Percentiles rank a stretch among this genome's conserved stretches.
Evolutionary conservation across 2,329 filamentous ascomycete species (phyloP).

Genomic region (Neopestalotiopsis rosae): DNA sequence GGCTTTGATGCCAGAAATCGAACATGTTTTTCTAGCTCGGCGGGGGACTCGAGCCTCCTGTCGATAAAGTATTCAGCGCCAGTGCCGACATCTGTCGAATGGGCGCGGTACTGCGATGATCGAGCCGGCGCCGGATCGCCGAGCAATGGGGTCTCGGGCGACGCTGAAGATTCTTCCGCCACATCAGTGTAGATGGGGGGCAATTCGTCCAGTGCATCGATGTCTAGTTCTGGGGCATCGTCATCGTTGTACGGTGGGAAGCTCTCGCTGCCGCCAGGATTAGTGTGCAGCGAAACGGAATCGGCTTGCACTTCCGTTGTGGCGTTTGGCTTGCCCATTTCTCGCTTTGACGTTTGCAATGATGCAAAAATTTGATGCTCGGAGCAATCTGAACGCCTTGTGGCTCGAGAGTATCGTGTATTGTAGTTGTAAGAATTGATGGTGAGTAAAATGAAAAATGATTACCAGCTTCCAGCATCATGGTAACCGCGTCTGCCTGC

Average conservation of each 20-base stretch:
- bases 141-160: conserved; percentile 15
- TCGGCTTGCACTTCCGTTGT: conserved; percentile 24
- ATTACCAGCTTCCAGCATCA: too few species aligned
- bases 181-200: conserved; percentile 36
- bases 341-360: neutral
- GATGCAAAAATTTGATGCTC: neutral
- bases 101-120: conserved; percentile 19
- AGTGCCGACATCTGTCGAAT: conserved; percentile 35
- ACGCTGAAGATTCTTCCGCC: conserved; percentile 13
- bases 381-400: neutral
- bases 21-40: conserved; percentile 51
- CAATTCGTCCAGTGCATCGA: conserved; percentile 32
- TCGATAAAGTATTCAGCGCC: conserved; percentile 50
- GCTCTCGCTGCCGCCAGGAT: conserved; percentile 28
- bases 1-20: conserved; percentile 49
- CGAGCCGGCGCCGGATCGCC: neutral
- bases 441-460: too few species aligned
- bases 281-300: conserved; percentile 34
- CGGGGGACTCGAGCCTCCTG: conserved; percentile 49
- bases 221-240: conserved; percentile 33
- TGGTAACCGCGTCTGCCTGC: too few species aligned
- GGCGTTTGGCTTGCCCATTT: conserved; percentile 33
- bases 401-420: neutral
- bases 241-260: conserved; percentile 26
- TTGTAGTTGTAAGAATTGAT: too few species aligned